Conservation (phyloP, 768 basidiomycete genomes). For the Macrolepiota dolichaula region DNA sequence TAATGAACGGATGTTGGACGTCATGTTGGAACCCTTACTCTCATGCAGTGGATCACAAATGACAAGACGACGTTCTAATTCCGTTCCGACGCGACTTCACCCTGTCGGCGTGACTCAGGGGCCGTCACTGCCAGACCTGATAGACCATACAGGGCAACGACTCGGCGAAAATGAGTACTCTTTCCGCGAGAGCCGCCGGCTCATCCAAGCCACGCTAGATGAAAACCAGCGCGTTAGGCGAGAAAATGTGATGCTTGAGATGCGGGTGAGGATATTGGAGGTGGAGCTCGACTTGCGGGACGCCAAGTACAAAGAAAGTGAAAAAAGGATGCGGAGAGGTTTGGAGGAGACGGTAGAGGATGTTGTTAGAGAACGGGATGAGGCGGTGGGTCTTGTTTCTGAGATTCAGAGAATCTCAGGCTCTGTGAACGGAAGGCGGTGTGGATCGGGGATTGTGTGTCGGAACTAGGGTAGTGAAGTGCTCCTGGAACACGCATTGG, state of each 20-base stretch:
- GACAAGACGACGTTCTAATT: not conserved
- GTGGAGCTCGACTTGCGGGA: not conserved
- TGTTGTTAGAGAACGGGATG: not conserved
- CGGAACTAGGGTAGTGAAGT: not conserved
- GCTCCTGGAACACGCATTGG: not conserved
- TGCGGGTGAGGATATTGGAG: not conserved
- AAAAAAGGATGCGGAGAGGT: not conserved
- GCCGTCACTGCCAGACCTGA: not conserved
- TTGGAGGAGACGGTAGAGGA: not conserved
- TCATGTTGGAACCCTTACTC: not conserved
- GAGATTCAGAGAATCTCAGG: slow-evolving; percentile 2
- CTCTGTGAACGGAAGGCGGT: not conserved
- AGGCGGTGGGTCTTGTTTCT: not conserved
- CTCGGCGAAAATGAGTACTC: not conserved
- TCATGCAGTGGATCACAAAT: not conserved
- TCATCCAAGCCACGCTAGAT: not conserved
- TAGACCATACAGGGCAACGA: not conserved
- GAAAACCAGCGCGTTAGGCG: not conserved
- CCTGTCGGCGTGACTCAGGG: not conserved
- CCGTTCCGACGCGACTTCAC: not conserved
- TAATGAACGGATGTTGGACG: slow-evolving; percentile 3
- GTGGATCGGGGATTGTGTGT: not conserved
- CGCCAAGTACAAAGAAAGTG: not conserved
- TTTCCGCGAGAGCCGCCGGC: not conserved
- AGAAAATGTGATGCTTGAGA: not conserved